phyloP scores from a whole-genome alignment of 2,329 filamentous ascomycete species.

The Colletotrichum orbiculare region DNA sequence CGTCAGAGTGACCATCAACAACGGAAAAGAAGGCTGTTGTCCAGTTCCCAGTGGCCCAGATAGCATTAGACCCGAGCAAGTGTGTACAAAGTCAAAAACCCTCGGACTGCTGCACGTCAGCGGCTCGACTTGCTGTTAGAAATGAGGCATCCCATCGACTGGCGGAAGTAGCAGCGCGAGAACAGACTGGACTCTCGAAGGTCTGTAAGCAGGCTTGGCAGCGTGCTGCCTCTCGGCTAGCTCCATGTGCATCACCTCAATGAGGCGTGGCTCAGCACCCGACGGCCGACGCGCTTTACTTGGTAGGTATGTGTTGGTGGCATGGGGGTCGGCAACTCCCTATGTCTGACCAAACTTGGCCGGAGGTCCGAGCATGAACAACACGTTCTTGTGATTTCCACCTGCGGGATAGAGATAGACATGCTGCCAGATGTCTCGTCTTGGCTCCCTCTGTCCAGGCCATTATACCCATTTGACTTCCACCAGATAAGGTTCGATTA shows the following conservation, averaged over 20 bases:
- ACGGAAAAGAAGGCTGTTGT: slow-evolving; percentile 13
- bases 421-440: neutral
- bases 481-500: slow-evolving; percentile 1
- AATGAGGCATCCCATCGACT: slow-evolving; percentile 18
- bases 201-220: slow-evolving; percentile 21
- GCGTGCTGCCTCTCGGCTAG: slow-evolving; percentile 2
- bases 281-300: slow-evolving; percentile 10
- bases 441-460: neutral
- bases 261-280: slow-evolving; percentile 6
- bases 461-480: neutral
- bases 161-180: slow-evolving; percentile 1
- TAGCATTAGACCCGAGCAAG: too few species aligned
- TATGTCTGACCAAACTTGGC: slow-evolving; percentile 15
- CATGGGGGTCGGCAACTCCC: slow-evolving; percentile 23
- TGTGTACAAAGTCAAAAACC: neutral
- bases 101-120: slow-evolving; percentile 21
- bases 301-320: slow-evolving; percentile 8
- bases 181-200: slow-evolving; percentile 12
- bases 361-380: slow-evolving; percentile 34
- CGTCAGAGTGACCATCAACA: slow-evolving; percentile 25
- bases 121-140: neutral
- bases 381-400: neutral
- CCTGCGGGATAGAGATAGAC: neutral
- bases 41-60: neutral
- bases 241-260: slow-evolving; percentile 8